Evolutionary conservation across 2,329 filamentous ascomycete genomes (phyloP).

Genomic region (Penicillium fuscoglaucum): DNA sequence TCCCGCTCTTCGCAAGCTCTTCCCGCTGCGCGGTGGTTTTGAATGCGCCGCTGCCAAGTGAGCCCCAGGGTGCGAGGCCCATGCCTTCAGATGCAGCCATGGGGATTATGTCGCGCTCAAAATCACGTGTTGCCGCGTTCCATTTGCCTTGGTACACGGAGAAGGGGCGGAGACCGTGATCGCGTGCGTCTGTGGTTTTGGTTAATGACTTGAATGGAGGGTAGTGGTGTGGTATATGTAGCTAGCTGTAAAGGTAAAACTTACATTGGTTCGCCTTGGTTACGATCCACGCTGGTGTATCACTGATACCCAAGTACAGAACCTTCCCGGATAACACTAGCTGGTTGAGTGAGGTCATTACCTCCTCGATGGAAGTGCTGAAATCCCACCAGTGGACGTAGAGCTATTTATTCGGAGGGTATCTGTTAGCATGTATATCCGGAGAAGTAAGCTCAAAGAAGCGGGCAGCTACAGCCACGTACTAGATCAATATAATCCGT

Average conservation of each 20-base stretch:
- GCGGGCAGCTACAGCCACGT: neutral
- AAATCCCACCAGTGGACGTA: conserved; percentile 70
- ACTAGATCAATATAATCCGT: conserved; percentile 42
- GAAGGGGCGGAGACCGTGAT: conserved; percentile 70
- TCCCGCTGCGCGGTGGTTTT: conserved; percentile 40
- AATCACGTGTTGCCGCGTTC: conserved; percentile 62
- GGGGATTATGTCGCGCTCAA: conserved; percentile 68
- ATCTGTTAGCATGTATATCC: neutral
- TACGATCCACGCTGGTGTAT: conserved; percentile 70
- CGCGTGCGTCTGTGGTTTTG: conserved; percentile 55
- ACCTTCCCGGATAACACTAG: conserved; percentile 64
- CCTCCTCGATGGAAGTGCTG: conserved; percentile 61
- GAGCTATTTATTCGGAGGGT: conserved; percentile 39
- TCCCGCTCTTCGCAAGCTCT: conserved; percentile 34
- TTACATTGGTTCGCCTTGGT: conserved; percentile 62
- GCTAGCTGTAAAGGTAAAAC: conserved; percentile 8
- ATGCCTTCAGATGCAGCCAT: conserved; percentile 65
- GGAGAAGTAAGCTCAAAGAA: neutral
- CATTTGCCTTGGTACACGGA: conserved; percentile 67
- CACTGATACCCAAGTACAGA: conserved; percentile 66
- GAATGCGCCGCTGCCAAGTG: conserved; percentile 53
- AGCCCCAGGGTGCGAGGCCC: conserved; percentile 58
- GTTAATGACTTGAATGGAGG: no score
- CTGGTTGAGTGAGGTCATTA: conserved; percentile 68
- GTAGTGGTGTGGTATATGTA: no score